Evolutionary conservation across 1,284 basidiomycete genomes (phyloP).

Genomic region (Cerrena zonata): DNA sequence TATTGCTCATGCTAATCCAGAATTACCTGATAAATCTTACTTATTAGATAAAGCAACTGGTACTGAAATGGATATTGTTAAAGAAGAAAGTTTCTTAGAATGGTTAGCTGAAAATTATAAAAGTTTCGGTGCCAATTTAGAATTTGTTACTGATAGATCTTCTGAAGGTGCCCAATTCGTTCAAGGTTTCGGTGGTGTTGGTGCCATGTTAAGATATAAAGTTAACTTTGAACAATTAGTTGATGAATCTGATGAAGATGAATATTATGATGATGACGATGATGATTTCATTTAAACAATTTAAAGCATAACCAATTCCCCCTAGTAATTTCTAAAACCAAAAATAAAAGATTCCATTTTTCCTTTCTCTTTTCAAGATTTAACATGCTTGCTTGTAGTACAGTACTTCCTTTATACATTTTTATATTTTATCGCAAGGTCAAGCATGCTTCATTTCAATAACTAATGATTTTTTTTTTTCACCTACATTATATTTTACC

Average conservation of each 20-base stretch:
- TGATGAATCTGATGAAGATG: slow-evolving; percentile 70
- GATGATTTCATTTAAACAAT: no score
- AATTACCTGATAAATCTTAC: slow-evolving; percentile 90
- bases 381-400: no score
- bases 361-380: no score
- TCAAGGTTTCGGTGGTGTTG: slow-evolving; percentile 97
- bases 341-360: no score
- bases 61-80: slow-evolving; percentile 86
- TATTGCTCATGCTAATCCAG: slow-evolving; percentile 70
- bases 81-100: slow-evolving; percentile 81
- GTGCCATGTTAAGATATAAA: slow-evolving; percentile 91
- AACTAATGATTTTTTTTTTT: no score
- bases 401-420: no score
- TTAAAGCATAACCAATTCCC: no score
- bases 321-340: no score
- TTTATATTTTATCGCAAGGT: no score
- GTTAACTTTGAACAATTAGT: slow-evolving; percentile 84
- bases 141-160: slow-evolving; percentile 84
- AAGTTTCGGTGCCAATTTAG: slow-evolving; percentile 91
- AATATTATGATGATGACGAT: slow-evolving; percentile 78
- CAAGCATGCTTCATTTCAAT: no score
- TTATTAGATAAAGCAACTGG: slow-evolving; percentile 90
- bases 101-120: slow-evolving; percentile 99
- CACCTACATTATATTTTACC: no score
- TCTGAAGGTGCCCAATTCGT: slow-evolving; percentile 98